Conservation (phyloP, 441 rosid species). For the Mallotus repandus region DNA sequence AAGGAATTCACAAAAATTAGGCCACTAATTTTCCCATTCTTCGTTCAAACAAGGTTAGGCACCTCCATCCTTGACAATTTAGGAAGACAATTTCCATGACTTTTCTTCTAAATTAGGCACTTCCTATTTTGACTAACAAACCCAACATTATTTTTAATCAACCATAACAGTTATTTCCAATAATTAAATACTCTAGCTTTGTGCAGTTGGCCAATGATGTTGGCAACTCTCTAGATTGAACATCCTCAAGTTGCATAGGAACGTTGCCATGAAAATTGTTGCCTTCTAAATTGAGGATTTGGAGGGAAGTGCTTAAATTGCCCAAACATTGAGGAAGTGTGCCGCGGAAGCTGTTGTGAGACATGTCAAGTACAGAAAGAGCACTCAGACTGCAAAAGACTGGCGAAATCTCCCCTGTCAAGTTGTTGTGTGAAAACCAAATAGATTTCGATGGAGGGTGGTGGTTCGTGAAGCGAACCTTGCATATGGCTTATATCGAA, state of each 20-base stretch:
- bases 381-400: slow-evolving; percentile 7
- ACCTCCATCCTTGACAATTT: too few relatives aligned
- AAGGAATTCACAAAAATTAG: too few relatives aligned
- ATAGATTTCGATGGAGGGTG: slow-evolving; percentile 11
- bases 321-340: slow-evolving; percentile 15
- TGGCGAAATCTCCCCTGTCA: slow-evolving; percentile 15
- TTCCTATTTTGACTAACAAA: too few relatives aligned
- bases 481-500: slow-evolving; percentile 14
- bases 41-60: too few relatives aligned
- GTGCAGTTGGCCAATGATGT: slow-evolving; percentile 21
- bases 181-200: background rate
- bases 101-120: too few relatives aligned
- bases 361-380: background rate
- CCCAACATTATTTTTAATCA: too few relatives aligned
- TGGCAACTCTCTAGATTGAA: background rate
- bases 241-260: slow-evolving; percentile 19
- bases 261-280: slow-evolving; percentile 11
- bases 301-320: slow-evolving; percentile 1
- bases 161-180: slow-evolving; percentile 4
- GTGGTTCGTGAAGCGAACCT: slow-evolving; percentile 15
- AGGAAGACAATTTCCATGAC: too few relatives aligned
- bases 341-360: slow-evolving; percentile 16
- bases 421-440: background rate
- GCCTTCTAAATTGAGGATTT: background rate
- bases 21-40: too few relatives aligned